A percentile compares a stretch with the other conserved stretches of the same genome.
These are phyloP conservation scores for Rhodotorula sp. DNA, from an alignment of 1,284 basidiomycete genomes.

Conservation along the genomic window DNA sequence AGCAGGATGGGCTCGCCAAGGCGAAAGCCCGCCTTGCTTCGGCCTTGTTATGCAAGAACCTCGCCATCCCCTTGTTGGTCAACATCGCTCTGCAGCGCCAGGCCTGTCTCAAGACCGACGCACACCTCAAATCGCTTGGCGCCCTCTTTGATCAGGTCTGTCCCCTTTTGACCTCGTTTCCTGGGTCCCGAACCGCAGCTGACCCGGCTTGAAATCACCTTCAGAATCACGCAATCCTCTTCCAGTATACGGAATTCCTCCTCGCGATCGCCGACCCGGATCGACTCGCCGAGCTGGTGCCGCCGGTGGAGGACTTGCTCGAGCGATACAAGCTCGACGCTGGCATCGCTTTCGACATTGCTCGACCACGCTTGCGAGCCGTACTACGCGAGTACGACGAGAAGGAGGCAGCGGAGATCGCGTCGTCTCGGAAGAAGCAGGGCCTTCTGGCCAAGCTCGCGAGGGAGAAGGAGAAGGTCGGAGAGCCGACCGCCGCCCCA, in stretches of 20 bases:
- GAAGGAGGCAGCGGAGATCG: constrained; percentile 28
- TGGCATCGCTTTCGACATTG: constrained; percentile 85
- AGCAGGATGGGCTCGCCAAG: constrained; percentile 59
- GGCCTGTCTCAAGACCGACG: constrained; percentile 65
- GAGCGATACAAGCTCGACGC: constrained; percentile 72
- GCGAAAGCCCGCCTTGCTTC: constrained; percentile 66
- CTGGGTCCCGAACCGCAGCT: neutral
- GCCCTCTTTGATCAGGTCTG: constrained; percentile 77
- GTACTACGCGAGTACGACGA: constrained; percentile 51
- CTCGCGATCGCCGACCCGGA: constrained; percentile 49
- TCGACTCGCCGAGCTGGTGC: constrained; percentile 54
- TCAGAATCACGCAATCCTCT: constrained; percentile 55
- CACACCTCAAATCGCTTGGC: constrained; percentile 79
- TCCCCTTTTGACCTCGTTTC: constrained; percentile 2
- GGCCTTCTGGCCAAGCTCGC: constrained; percentile 55
- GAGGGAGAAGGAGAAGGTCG: constrained; percentile 25
- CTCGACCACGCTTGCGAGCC: constrained; percentile 73
- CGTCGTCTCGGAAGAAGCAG: constrained; percentile 21
- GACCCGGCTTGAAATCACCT: neutral
- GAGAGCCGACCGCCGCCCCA: neutral
- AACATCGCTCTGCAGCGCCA: constrained; percentile 85
- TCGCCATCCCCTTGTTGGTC: constrained; percentile 79
- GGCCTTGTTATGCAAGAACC: constrained; percentile 65
- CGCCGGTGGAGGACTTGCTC: constrained; percentile 69
- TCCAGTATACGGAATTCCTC: constrained; percentile 58